Evolutionary conservation across 129 eudicot species (phyloP), one percentile per base, ranked within the genome.

Genomic region (Centella asiatica): DNA sequence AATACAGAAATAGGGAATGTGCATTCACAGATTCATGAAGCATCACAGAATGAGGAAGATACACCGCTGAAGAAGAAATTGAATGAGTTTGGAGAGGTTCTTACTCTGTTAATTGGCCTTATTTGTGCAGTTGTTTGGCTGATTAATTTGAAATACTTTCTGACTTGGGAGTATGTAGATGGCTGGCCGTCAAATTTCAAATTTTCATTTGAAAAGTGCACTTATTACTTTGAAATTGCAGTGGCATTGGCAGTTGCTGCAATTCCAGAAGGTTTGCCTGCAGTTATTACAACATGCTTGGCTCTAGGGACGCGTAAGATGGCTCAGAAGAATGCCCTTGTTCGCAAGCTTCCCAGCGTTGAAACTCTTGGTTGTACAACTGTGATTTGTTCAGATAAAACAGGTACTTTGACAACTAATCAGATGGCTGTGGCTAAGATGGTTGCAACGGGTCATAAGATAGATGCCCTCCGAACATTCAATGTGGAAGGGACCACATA

Each of bases 311-410:
- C 97, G 24, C 83, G 92, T 18, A 89, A 85, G 65, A 89, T 89
- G 97, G 97, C 95, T 24, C 92, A 84, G 54, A 89, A 89, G 79
- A 89, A 89, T 59, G 95, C 97, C 0, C 83, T 89, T 64, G 95
- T 89, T 27, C 80, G 97, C 69, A 89, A 89, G 76, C 64, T 89
- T 72, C 97, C 97, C 2, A 89, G 97, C 64, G 97, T 89, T 26
- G 97, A 89, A 83, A 89, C 97, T 37, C 87, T 85, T 67, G 97
- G 97, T 36, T 89, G 97, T 68, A 89, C 97, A n/a, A 85, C 97
- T 4, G 97, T 89, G 18, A 89, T 89, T 55, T 89, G 97, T 68
- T 89, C 97, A 0, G 97, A 89, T 58, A 88, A 88, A 76, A 88
- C 96, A 0, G 96, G 96, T 19, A 88, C 96, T 13, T 54, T 88